These are phyloP conservation scores for Melanogaster broomeanus DNA, from an alignment of 768 basidiomycete genomes.

Conservation along the genomic window DNA sequence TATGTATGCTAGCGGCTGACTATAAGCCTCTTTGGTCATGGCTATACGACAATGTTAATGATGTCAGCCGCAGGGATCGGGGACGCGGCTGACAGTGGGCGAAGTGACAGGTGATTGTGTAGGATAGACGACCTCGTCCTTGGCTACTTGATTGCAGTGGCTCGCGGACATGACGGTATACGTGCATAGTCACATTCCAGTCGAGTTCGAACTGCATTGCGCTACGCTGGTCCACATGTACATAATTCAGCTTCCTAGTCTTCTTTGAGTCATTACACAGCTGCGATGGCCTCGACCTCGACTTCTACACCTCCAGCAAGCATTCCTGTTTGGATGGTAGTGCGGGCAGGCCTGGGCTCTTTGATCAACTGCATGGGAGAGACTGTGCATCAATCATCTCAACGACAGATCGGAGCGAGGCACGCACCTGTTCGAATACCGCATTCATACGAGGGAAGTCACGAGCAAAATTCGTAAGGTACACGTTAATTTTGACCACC, in stretches of 20 bases:
- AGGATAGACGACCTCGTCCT: no score
- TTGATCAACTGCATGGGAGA: slow-evolving; percentile 39
- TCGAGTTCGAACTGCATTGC: no score
- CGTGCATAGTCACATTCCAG: no score
- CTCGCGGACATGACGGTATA: background rate
- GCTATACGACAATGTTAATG: background rate
- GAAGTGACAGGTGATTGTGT: no score
- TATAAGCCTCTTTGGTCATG: background rate
- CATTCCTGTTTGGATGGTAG: slow-evolving; percentile 68
- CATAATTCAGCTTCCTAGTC: no score
- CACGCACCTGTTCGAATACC: slow-evolving; percentile 50
- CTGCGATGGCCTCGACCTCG: background rate
- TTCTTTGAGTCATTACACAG: background rate
- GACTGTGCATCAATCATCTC: background rate
- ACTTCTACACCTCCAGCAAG: slow-evolving; percentile 43
- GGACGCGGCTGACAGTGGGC: slow-evolving; percentile 23
- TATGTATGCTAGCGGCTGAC: slow-evolving; percentile 31
- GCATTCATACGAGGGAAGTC: slow-evolving; percentile 56
- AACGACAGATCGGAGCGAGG: background rate
- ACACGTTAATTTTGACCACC: slow-evolving; percentile 54
- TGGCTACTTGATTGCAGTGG: no score
- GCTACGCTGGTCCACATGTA: no score
- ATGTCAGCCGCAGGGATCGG: slow-evolving; percentile 14
- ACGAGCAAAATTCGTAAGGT: slow-evolving; percentile 53
- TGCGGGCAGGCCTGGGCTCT: slow-evolving; percentile 64